phyloP scores from a whole-genome alignment of 202 grass and related monocot genomes.

The Hordeum pubiflorum region DNA sequence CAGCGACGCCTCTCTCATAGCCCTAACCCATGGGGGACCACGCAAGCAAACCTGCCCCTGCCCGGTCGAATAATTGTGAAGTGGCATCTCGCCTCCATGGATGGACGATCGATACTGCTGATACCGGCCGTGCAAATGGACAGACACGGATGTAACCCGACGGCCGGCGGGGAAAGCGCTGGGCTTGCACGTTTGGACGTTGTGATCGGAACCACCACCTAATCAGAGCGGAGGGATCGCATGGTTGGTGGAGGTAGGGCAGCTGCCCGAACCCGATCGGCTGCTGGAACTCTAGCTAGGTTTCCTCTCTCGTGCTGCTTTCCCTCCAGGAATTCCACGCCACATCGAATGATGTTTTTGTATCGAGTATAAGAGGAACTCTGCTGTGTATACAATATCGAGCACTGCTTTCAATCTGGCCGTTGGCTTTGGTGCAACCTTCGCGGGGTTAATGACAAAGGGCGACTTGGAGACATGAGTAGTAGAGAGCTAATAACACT shows the following conservation, averaged over 20 bases:
- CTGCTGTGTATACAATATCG: no score
- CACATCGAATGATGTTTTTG: no score
- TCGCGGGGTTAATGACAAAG: no score
- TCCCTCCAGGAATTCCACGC: neutral
- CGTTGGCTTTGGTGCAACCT: no score
- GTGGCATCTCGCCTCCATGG: neutral
- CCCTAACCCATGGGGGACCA: neutral
- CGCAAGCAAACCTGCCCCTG: neutral
- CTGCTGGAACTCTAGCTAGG: neutral
- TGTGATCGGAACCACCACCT: conserved; percentile 9
- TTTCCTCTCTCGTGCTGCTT: neutral
- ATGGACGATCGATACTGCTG: neutral
- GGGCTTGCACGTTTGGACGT: conserved; percentile 14
- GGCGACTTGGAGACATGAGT: no score
- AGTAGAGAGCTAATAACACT: no score
- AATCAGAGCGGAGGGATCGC: neutral
- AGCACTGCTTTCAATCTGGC: no score
- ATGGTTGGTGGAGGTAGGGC: neutral
- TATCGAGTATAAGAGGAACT: no score
- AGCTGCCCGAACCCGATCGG: neutral
- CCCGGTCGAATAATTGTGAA: neutral
- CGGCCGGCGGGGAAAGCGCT: neutral
- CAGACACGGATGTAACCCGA: neutral
- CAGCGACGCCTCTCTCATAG: neutral
- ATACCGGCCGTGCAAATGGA: neutral